These are phyloP conservation scores for Gracilaria domingensis DNA, from an alignment of 23 red algal genomes.

Conservation along the genomic window DNA sequence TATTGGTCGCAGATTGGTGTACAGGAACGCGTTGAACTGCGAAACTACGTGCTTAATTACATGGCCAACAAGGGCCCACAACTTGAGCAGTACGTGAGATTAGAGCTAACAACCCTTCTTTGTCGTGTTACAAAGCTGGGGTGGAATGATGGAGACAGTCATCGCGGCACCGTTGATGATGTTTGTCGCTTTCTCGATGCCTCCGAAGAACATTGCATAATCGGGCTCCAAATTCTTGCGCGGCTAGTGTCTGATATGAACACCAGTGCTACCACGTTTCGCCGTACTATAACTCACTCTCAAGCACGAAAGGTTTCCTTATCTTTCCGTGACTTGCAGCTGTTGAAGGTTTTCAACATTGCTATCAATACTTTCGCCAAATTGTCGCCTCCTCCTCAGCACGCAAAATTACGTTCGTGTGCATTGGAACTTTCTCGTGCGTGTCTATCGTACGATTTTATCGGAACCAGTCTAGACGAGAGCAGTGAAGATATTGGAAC, in stretches of 20 bases:
- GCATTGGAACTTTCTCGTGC: slow-evolving; percentile 65
- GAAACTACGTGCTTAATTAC: slow-evolving; percentile 80
- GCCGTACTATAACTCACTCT: slow-evolving; percentile 72
- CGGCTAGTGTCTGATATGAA: slow-evolving; percentile 86
- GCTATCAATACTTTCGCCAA: slow-evolving; percentile 67
- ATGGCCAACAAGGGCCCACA: slow-evolving; percentile 73
- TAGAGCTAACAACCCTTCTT: slow-evolving; percentile 81
- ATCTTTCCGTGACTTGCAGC: slow-evolving; percentile 76
- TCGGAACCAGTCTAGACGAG: slow-evolving; percentile 83
- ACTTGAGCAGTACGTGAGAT: slow-evolving; percentile 73
- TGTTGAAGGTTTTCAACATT: slow-evolving; percentile 81
- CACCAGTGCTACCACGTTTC: slow-evolving; percentile 35
- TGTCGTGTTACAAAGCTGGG: slow-evolving; percentile 81
- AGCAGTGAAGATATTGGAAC: slow-evolving; percentile 85
- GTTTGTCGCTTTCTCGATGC: slow-evolving; percentile 82
- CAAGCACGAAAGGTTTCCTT: slow-evolving; percentile 81
- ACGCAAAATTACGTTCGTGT: slow-evolving; percentile 47
- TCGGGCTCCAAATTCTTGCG: slow-evolving; percentile 71
- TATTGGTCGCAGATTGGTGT: slow-evolving; percentile 69
- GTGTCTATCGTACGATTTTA: slow-evolving; percentile 84
- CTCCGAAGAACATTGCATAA: slow-evolving; percentile 81
- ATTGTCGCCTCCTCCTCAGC: slow-evolving; percentile 55
- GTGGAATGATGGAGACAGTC: slow-evolving; percentile 71
- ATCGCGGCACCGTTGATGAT: slow-evolving; percentile 81
- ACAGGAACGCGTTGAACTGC: slow-evolving; percentile 78